Conservation (phyloP, 2,329 filamentous ascomycete genomes). For the Penicillium thymicola region DNA sequence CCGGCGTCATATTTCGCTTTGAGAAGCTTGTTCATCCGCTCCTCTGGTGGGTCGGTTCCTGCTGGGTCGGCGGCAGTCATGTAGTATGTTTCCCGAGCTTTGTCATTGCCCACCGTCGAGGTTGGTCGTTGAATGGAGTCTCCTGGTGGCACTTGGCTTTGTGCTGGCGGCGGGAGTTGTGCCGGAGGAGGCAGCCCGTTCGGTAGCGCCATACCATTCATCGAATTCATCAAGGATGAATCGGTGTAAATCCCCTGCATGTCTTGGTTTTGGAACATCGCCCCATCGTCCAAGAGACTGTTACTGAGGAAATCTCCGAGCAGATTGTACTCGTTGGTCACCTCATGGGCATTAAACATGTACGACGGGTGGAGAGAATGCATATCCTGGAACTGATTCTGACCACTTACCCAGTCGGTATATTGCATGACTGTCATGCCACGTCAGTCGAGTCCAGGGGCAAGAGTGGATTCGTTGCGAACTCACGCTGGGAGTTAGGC, state of each 20-base stretch:
- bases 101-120: conserved; percentile 63
- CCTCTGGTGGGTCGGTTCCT: conserved; percentile 80
- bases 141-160: conserved; percentile 35
- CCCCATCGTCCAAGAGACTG: conserved; percentile 80
- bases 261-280: conserved; percentile 65
- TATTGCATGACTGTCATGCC: conserved; percentile 66
- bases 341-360: conserved; percentile 91
- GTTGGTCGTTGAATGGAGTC: conserved; percentile 60
- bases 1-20: conserved; percentile 96
- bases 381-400: conserved; percentile 90
- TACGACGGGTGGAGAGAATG: conserved; percentile 90
- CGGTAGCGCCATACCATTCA: conserved; percentile 34
- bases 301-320: conserved; percentile 95
- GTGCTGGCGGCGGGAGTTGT: conserved; percentile 32
- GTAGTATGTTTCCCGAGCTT: conserved; percentile 78
- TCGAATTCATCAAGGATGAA: conserved; percentile 50
- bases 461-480: neutral
- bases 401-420: conserved; percentile 75
- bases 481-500: conserved; percentile 71
- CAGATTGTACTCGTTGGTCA: conserved; percentile 93
- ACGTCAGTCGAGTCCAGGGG: conserved; percentile 26
- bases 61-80: conserved; percentile 94
- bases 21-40: conserved; percentile 90
- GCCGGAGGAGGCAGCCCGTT: conserved; percentile 37
- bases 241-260: conserved; percentile 60